Base-by-base conservation (phyloP, 148 eudicot species). In the Limonium bicolor region DNA sequence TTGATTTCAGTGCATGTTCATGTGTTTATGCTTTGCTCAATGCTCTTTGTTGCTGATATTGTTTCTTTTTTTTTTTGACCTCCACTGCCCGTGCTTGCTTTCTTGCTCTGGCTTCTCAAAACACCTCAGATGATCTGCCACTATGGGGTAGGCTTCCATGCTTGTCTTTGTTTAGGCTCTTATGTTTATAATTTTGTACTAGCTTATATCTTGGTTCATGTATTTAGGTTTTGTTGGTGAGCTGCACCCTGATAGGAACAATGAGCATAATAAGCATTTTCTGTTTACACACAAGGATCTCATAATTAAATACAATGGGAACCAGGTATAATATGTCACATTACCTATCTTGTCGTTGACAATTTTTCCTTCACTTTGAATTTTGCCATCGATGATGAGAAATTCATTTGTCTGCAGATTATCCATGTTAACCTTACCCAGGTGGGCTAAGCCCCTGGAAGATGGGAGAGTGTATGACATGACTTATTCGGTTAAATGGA, bases 141-240 rank as follows among this genome's bases (percentile, higher is more conserved):
- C 43, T 83, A 26, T 83, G 94, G 94, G 94, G 94, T 83, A 83
- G 31, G 94, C 30, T 20, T 27, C 24, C 38, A 0, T 26, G 19
- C 20, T 17, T 35, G 0, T 16, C 6, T 20, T 32, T 19, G 21
- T 35, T 39, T 59, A 17, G 23, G n/a, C 57, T 63, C n/a, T n/a
- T 49, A 20, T 14, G 31, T n/a, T n/a, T 27, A 20, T 21, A 33
- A 41, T 31, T 35, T 16, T 12, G 6, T 36, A 1, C 16, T 46
- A 12, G 16, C 13, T 40, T 46, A 16, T 42, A 36, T 41, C 9
- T 42, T 39, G 9, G 7, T 11, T 28, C n/a, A n/a, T 11, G n/a
- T 16, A 22, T n/a, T 8, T 17, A 88, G 96, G 96, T 53, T 88
- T 83, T 70, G 76, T 88, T 46, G 96, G 96, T 50, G 86, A 83